These are phyloP conservation scores for Phytophthora agathidicida DNA, from an alignment of 352 stramenopile genomes.

Conservation along the genomic window DNA sequence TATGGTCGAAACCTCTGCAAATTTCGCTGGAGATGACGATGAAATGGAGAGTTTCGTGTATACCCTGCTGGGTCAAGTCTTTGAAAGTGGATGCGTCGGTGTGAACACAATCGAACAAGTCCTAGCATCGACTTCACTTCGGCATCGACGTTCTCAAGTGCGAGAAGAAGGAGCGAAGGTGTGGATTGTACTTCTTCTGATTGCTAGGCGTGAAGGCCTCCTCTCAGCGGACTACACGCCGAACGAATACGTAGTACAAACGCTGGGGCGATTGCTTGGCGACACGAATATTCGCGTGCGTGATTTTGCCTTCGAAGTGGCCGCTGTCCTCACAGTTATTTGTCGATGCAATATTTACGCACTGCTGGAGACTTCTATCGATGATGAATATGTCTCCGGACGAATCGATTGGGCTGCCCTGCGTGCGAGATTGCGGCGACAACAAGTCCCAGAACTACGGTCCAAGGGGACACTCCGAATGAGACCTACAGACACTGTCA, in stretches of 20 bases:
- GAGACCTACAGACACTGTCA: not conserved
- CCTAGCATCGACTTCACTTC: slow-evolving; percentile 39
- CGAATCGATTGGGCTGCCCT: slow-evolving; percentile 60
- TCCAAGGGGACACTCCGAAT: slow-evolving; percentile 41
- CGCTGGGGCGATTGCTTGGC: slow-evolving; percentile 50
- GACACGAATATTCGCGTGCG: slow-evolving; percentile 55
- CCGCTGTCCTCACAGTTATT: slow-evolving; percentile 38
- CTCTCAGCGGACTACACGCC: slow-evolving; percentile 22
- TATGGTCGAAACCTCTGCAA: slow-evolving; percentile 63
- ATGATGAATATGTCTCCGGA: slow-evolving; percentile 61
- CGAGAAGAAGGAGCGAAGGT: slow-evolving; percentile 65
- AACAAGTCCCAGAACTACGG: slow-evolving; percentile 41
- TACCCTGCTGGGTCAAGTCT: slow-evolving; percentile 39
- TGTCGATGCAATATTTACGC: slow-evolving; percentile 48
- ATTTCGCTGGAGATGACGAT: slow-evolving; percentile 55
- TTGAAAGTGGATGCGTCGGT: slow-evolving; percentile 30
- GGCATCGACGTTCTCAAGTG: slow-evolving; percentile 61
- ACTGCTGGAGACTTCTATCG: slow-evolving; percentile 48
- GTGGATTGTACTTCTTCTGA: slow-evolving; percentile 61
- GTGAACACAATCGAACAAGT: slow-evolving; percentile 29
- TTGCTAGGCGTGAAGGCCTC: slow-evolving; percentile 26
- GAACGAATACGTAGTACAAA: slow-evolving; percentile 35
- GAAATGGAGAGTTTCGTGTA: slow-evolving; percentile 51
- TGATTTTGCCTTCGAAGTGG: slow-evolving; percentile 50
- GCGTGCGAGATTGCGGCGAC: slow-evolving; percentile 39